Conservation (phyloP, 2,329 filamentous ascomycete genomes). For the Ophiocordyceps robertsii region DNA sequence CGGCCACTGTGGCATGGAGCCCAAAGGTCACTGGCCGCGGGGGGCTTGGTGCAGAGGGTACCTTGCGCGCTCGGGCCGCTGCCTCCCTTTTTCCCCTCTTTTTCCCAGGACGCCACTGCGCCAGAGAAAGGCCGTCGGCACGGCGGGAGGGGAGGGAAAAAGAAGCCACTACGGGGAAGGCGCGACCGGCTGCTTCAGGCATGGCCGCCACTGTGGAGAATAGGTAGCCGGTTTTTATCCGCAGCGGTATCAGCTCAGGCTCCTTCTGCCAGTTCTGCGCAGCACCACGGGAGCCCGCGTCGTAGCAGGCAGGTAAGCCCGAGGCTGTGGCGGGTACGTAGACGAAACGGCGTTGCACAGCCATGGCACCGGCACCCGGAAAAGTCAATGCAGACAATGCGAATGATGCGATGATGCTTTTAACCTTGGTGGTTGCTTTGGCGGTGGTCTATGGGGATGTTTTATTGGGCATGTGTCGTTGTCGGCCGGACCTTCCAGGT, state of each 20-base stretch:
- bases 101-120: conserved; percentile 3
- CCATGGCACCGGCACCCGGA: no score
- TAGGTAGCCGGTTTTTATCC: no score
- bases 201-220: neutral
- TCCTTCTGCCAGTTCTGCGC: no score
- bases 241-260: no score
- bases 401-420: no score
- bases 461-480: neutral
- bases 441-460: no score
- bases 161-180: neutral
- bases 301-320: no score
- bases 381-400: no score
- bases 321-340: no score
- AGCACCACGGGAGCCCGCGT: no score
- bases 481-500: neutral
- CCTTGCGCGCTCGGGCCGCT: conserved; percentile 15
- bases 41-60: conserved; percentile 11
- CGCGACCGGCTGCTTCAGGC: neutral
- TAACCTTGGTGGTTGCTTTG: neutral
- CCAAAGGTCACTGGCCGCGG: conserved; percentile 5
- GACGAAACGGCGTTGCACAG: no score
- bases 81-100: conserved; percentile 16
- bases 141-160: neutral
- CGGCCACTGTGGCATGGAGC: conserved; percentile 2
- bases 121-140: conserved; percentile 1